Evolutionary conservation across 202 grass and related monocot species (phyloP).

Genomic region (Tripidium arundinaceum): DNA sequence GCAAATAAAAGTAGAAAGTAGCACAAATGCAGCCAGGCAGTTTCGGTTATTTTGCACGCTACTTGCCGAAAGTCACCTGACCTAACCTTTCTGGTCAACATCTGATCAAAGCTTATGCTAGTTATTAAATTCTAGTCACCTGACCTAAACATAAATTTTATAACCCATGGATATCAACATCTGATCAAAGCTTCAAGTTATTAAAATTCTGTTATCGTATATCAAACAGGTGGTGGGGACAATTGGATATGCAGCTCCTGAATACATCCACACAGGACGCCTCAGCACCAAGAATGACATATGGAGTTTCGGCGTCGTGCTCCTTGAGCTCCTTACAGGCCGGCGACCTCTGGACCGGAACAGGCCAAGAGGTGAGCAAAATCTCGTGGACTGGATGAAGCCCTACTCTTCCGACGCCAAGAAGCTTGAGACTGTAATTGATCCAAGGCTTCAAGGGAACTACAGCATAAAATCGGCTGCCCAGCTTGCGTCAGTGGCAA

Average conservation of each 20-base stretch:
- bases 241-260: constrained; percentile 89
- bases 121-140: too few relatives aligned
- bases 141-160: background rate
- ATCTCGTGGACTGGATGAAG: constrained; percentile 79
- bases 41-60: constrained; percentile 21
- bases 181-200: background rate
- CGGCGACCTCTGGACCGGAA: constrained; percentile 75
- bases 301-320: constrained; percentile 82
- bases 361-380: constrained; percentile 70
- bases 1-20: constrained; percentile 3
- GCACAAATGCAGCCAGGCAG: background rate
- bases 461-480: constrained; percentile 53
- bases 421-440: constrained; percentile 63
- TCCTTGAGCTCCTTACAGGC: constrained; percentile 84
- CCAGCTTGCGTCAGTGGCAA: constrained; percentile 69
- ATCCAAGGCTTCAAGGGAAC: constrained; percentile 67
- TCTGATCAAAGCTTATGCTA: too few relatives aligned
- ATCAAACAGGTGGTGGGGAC: constrained; percentile 80
- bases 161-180: background rate
- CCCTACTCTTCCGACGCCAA: constrained; percentile 56
- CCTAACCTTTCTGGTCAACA: constrained; percentile 6
- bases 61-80: background rate
- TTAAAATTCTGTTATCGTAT: background rate
- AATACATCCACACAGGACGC: constrained; percentile 87
- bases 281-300: constrained; percentile 88